Percentiles rank a stretch among this genome's conserved stretches.
Conservation (phyloP, 176 grass and related monocot genomes). For the Musa acuminata region DNA sequence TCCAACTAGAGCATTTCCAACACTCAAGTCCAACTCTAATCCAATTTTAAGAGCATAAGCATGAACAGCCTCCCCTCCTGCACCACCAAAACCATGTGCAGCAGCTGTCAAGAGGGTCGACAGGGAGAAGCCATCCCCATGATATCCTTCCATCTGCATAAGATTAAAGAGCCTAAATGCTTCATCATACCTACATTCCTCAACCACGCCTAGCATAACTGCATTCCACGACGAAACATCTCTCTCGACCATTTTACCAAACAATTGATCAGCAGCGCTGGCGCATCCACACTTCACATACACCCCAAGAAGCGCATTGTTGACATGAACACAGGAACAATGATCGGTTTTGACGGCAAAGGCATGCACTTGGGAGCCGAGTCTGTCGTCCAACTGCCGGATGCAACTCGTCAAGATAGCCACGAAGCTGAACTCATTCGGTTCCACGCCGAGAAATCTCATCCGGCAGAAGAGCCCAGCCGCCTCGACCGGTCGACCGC, state of each 20-base stretch:
- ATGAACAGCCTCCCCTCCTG: slow-evolving; percentile 38
- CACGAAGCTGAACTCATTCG: slow-evolving; percentile 51
- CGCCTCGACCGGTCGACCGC: slow-evolving; percentile 5
- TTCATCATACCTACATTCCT: slow-evolving; percentile 48
- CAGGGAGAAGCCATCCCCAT: slow-evolving; percentile 33
- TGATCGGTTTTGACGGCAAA: slow-evolving; percentile 29
- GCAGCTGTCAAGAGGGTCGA: slow-evolving; percentile 43
- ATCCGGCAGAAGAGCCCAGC: slow-evolving; percentile 30
- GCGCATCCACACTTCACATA: slow-evolving; percentile 14
- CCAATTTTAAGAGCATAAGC: slow-evolving; percentile 55
- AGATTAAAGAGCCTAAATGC: slow-evolving; percentile 46
- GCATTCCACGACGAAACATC: slow-evolving; percentile 66
- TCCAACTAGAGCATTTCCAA: slow-evolving; percentile 52
- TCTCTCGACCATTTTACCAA: slow-evolving; percentile 32
- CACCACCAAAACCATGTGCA: slow-evolving; percentile 19
- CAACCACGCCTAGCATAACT: slow-evolving; percentile 33
- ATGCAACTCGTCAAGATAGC: slow-evolving; percentile 57
- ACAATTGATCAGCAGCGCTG: slow-evolving; percentile 28
- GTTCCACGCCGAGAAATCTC: slow-evolving; percentile 25
- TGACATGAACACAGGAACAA: slow-evolving; percentile 28
- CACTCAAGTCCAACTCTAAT: slow-evolving; percentile 42
- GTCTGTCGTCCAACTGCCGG: slow-evolving; percentile 24
- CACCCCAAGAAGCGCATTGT: slow-evolving; percentile 46
- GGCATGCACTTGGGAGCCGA: slow-evolving; percentile 56
- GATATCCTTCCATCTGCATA: slow-evolving; percentile 29